Conservation (phyloP, 345 rosid genomes). For the Abelmoschus esculentus region DNA sequence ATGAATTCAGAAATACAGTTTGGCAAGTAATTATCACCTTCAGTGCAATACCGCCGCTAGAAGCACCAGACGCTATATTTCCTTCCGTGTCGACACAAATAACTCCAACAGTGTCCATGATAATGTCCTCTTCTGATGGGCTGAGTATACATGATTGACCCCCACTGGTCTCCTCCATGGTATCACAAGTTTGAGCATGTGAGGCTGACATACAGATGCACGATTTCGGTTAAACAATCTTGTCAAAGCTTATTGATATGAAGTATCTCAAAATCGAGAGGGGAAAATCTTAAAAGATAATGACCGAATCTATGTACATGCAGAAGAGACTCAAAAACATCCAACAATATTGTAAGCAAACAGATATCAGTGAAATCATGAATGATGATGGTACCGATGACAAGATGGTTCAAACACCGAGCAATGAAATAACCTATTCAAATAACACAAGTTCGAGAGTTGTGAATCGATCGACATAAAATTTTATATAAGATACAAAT, state of each 20-base stretch:
- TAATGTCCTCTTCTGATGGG: conserved; percentile 37
- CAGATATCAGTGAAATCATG: background rate
- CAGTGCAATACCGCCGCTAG: conserved; percentile 93
- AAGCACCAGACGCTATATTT: conserved; percentile 72
- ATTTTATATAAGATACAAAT: background rate
- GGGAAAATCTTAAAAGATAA: background rate
- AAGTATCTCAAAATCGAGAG: background rate
- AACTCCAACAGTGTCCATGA: conserved; percentile 92
- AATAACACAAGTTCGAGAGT: too few species aligned
- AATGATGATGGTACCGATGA: background rate
- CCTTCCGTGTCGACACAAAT: conserved; percentile 85
- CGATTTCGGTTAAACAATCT: background rate
- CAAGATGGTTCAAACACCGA: background rate
- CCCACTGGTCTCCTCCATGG: conserved; percentile 3
- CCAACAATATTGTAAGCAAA: background rate
- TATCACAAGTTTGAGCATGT: conserved; percentile 16
- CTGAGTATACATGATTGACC: conserved; percentile 14
- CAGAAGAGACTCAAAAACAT: conserved; percentile 5
- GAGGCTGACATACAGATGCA: conserved; percentile 18
- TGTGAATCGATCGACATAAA: background rate
- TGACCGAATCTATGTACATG: background rate
- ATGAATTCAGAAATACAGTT: background rate
- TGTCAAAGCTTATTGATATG: background rate
- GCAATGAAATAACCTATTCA: background rate
- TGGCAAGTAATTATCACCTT: conserved; percentile 42